Evolutionary conservation across 2,329 filamentous ascomycete species (phyloP), one percentile per base, ranked within the genome.

Genomic region (Colletotrichum ledebouriae): DNA sequence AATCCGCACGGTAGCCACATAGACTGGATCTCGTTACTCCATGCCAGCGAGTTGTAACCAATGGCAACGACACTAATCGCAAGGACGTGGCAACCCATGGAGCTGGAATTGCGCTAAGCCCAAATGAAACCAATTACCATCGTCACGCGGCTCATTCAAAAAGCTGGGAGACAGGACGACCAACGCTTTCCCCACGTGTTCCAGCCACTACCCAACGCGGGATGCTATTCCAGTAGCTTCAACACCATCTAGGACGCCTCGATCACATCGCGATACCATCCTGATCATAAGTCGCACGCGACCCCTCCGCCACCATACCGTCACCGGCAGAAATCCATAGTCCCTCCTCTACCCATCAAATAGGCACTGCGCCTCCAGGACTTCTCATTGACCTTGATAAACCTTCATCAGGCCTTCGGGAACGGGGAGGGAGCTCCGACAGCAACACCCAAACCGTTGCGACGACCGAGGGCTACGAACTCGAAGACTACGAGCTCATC

Each of bases 401-500:
- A 46, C 46, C 60, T 41, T 62, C 70, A 52, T 37, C 59, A 62
- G 60, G 56, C 68, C 57, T 63, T 63, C 60, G 42, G 68, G 64
- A 70, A 61, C 64, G 70, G 60, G 70, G 70, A 71, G 68, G 70
- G 70, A 59, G 67, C 59, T 66, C 69, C 50, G 42, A 37, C 44
- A 70, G 37, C 46, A 37, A 34, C 44, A 63, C 55, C 61, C 41
- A 50, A 58, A 42, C 42, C 37, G 44, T 66, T 29, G 50, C 62
- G 25, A 53, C 39, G 49, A 60, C 52, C 57, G 53, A 67, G 59
- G 64, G 73, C 59, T 82, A 80, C 76, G 83, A 85, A 71, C 80
- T 86, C 53, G 73, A 73, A 67, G 79, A 82, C 55, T 83, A 82
- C 73, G 70, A 73, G 42, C 74, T 75, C 47, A 74, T 78, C 57